Conservation (phyloP, 495 filamentous ascomycete genomes). For the Xeromyces bisporus region DNA sequence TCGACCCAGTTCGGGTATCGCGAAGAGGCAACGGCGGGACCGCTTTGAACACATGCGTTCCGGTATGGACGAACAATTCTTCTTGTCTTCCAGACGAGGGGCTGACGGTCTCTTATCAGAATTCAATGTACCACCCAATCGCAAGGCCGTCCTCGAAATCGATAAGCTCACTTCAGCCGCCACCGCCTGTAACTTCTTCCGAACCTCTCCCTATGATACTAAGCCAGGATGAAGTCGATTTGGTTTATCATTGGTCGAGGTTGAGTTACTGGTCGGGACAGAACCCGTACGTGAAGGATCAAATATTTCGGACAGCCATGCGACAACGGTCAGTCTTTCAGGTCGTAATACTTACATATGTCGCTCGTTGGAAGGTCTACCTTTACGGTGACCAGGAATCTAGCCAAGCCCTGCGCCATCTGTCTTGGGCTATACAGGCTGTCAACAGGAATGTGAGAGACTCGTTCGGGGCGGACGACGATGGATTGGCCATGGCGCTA, state of each 20-base stretch:
- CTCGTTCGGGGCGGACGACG: constrained; percentile 8
- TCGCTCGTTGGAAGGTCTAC: constrained; percentile 22
- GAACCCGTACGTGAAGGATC: constrained; percentile 22
- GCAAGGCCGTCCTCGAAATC: constrained; percentile 5
- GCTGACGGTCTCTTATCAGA: no score
- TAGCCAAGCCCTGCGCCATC: constrained; percentile 12
- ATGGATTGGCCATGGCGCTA: constrained; percentile 19
- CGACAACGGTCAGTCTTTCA: constrained; percentile 22
- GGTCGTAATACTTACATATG: constrained; percentile 22
- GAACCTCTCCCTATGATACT: constrained; percentile 12
- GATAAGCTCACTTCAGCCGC: constrained; percentile 2
- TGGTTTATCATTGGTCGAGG: constrained; percentile 22
- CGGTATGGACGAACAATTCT: constrained; percentile 9
- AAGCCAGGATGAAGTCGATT: constrained; percentile 12
- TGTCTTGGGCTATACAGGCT: constrained; percentile 9
- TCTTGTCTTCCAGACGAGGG: not conserved
- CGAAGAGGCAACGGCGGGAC: constrained; percentile 1
- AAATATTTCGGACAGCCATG: constrained; percentile 21
- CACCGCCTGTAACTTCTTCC: constrained; percentile 15
- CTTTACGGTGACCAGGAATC: constrained; percentile 10
- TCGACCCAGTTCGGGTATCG: not conserved
- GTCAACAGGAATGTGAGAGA: constrained; percentile 14
- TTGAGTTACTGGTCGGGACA: constrained; percentile 31
- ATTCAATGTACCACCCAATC: constrained; percentile 5
- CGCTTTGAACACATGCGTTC: constrained; percentile 3